Evolutionary conservation across 179 eudicot genomes (phyloP).

Genomic region (Vitellaria paradoxa): DNA sequence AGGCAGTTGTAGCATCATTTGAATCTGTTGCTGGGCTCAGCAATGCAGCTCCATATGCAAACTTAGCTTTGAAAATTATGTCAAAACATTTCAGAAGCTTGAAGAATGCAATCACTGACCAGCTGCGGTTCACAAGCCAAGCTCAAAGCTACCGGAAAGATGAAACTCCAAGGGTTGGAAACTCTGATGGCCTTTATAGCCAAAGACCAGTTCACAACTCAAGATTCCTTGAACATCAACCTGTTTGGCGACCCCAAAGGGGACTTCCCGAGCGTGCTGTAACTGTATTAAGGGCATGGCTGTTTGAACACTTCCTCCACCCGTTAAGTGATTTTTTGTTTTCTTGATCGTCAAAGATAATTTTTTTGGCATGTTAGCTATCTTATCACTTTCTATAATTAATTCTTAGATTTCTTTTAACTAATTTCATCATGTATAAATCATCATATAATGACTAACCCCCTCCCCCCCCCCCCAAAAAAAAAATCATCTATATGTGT

Average conservation of each 20-base stretch:
- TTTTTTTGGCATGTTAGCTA: too few species aligned
- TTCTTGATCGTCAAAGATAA: too few species aligned
- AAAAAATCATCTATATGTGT: too few species aligned
- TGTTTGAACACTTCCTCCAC: not conserved
- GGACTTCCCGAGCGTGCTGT: not conserved
- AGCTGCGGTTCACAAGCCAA: conserved; percentile 43
- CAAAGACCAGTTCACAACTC: conserved; percentile 26
- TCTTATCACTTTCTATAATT: too few species aligned
- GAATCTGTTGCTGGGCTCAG: conserved; percentile 65
- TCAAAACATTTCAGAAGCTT: conserved; percentile 49
- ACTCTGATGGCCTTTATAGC: conserved; percentile 25
- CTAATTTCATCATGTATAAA: too few species aligned
- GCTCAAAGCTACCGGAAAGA: conserved; percentile 32
- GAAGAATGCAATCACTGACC: conserved; percentile 51
- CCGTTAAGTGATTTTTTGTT: not conserved
- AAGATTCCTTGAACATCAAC: conserved; percentile 42
- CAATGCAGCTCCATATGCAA: conserved; percentile 56
- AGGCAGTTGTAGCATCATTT: conserved; percentile 54
- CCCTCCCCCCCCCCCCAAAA: too few species aligned
- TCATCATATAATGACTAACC: too few species aligned
- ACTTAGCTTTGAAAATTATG: conserved; percentile 51
- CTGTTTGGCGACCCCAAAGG: conserved; percentile 47
- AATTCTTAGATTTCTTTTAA: too few species aligned
- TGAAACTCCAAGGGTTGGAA: conserved; percentile 25
- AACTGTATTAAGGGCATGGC: not conserved